These are phyloP conservation scores for Garcia nutans DNA, from an alignment of 345 rosid species.

Conservation along the genomic window DNA sequence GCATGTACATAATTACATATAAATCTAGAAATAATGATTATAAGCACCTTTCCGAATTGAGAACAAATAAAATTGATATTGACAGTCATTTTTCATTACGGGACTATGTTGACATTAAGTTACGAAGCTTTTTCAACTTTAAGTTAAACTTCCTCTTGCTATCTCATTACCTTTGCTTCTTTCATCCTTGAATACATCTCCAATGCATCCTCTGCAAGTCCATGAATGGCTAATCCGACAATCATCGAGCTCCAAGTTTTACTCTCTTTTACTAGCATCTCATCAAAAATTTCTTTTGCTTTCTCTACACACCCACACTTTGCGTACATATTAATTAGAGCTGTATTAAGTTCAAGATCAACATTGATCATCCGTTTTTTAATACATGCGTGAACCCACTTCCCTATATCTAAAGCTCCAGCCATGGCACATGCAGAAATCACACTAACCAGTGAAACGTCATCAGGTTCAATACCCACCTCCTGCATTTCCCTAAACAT, in stretches of 20 bases:
- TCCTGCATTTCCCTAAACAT: slow-evolving; percentile 24
- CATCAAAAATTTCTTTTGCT: slow-evolving; percentile 22
- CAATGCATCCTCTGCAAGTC: slow-evolving; percentile 22
- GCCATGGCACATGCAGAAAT: slow-evolving; percentile 23
- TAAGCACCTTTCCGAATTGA: too few relatives aligned
- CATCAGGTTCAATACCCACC: slow-evolving; percentile 23
- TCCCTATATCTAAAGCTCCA: slow-evolving; percentile 28
- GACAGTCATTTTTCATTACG: too few relatives aligned
- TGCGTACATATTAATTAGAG: slow-evolving; percentile 20
- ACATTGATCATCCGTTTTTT: slow-evolving; percentile 10
- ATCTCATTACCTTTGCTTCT: slow-evolving; percentile 19
- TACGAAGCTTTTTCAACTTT: neutral
- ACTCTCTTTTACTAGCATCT: slow-evolving; percentile 18
- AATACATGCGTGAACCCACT: slow-evolving; percentile 17
- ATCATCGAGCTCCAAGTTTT: slow-evolving; percentile 28
- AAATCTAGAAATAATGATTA: too few relatives aligned
- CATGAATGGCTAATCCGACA: slow-evolving; percentile 19
- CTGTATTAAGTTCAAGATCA: slow-evolving; percentile 23
- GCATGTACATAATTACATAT: too few relatives aligned
- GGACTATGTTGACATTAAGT: neutral
- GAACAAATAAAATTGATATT: too few relatives aligned
- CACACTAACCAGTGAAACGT: slow-evolving; percentile 17
- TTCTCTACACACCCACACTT: slow-evolving; percentile 26
- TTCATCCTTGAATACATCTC: slow-evolving; percentile 14
- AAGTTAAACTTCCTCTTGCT: neutral